A percentile compares a stretch with the other conserved stretches of the same genome.
Conservation (phyloP, 176 grass and related monocot species). For the Triticum urartu region DNA sequence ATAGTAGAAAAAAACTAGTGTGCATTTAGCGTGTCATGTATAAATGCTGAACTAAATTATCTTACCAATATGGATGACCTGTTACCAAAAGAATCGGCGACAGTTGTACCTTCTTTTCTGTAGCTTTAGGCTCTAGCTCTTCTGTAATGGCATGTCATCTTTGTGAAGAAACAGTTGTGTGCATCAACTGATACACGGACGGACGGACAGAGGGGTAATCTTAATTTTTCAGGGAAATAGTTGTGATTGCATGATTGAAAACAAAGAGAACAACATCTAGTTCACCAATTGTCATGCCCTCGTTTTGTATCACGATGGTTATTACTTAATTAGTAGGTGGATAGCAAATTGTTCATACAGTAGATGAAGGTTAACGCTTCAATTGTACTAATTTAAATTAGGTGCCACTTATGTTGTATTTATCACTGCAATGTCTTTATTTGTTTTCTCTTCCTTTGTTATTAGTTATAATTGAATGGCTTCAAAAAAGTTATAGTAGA, state of each 20-base stretch:
- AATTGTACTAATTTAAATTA: background rate
- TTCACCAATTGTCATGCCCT: no score
- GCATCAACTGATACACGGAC: background rate
- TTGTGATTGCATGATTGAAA: background rate
- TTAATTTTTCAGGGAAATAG: background rate
- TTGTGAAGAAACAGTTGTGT: background rate
- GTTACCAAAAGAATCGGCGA: no score
- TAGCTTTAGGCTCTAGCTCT: background rate
- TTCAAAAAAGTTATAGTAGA: background rate
- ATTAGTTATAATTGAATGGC: background rate
- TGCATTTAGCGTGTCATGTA: background rate
- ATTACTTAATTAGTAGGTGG: background rate
- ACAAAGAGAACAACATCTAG: background rate
- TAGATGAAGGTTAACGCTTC: no score
- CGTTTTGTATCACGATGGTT: background rate
- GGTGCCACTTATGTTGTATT: background rate
- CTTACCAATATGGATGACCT: background rate
- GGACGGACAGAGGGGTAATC: background rate
- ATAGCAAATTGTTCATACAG: background rate
- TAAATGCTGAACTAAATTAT: background rate
- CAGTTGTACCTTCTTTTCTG: no score
- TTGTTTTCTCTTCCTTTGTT: background rate
- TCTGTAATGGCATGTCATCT: background rate
- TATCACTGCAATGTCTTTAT: background rate
- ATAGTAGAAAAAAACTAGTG: background rate